Evolutionary conservation across 2,329 filamentous ascomycete species (phyloP), one percentile per base, ranked within the genome.

Genomic region (Colletotrichum sp.): DNA sequence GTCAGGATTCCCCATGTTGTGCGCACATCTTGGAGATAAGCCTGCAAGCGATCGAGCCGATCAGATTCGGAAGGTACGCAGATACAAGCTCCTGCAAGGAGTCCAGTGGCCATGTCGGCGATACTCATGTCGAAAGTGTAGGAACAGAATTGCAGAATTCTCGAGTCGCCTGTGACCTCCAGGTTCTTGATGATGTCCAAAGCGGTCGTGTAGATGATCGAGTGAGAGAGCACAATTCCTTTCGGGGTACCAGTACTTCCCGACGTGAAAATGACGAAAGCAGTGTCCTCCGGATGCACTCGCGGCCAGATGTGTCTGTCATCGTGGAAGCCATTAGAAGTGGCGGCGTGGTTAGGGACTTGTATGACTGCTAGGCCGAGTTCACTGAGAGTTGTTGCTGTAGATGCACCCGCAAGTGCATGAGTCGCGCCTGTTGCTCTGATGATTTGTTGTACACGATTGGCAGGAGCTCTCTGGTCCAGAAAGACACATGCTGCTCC

Each of bases 41-140:
- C 64, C 0, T 78, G 81, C 5, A 92, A 82, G 71, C 91, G 86
- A 70, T 88, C 85, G 55, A 88, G 79, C 14, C 88, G 82, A 71
- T 91, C 87, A 12, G 85, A 79, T 3, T 87, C 83, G 12, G 87
- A 87, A 0, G 92, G 90, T 1, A 93, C 84, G 74, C 91, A 92
- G 14, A 93, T 84, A 71, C 89, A 92, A 0, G 89, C 91, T 21
- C 92, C 92, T 28, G 86, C 82, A 12, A 89, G 84, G 5, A 93
- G 82, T 0, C 89, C 86, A 2, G 87, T 86, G 14, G 91, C 82
- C 1, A 89, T 87, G 73, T 92, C 90, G 0, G 87, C 79, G 1
- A 91, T 81, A 18, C 86, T 87, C 7, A 87, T 84, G 62, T 92
- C 89, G 43, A 90, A 90, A 2, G 87, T 89, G 76, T 88, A 90